Percentiles rank a stretch among this genome's conserved stretches.
Evolutionary conservation across 1,139 yeast species (phyloP).

Genomic region (Yamadazyma conglobata): DNA sequence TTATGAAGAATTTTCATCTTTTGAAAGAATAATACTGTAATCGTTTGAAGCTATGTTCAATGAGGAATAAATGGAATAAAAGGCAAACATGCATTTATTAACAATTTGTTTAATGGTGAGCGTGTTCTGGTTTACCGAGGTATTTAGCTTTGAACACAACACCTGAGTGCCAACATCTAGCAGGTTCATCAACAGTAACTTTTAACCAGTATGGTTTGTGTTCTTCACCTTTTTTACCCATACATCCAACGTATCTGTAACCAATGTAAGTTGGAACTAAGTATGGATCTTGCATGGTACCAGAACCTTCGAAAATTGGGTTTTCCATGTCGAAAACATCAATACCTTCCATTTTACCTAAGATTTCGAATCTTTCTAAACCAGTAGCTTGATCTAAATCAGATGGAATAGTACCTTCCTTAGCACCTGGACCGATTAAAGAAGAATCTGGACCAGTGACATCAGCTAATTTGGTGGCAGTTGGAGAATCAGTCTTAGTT

Average conservation of each 20-base stretch:
- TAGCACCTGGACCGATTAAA: constrained; percentile 89
- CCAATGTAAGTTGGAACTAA: constrained; percentile 87
- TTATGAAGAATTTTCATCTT: no score
- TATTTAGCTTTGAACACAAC: constrained; percentile 86
- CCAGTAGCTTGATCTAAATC: constrained; percentile 97
- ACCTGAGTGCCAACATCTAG: constrained; percentile 99
- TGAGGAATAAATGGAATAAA: neutral
- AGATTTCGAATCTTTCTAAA: constrained; percentile 91
- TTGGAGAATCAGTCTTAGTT: constrained; percentile 42
- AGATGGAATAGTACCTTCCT: constrained; percentile 79
- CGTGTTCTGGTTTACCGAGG: constrained; percentile 77
- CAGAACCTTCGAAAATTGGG: constrained; percentile 81
- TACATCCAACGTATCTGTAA: constrained; percentile 95
- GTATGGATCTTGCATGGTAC: constrained; percentile 86
- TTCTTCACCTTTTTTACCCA: constrained; percentile 87
- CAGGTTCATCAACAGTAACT: constrained; percentile 78
- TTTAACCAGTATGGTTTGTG: constrained; percentile 93
- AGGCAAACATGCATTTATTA: no score
- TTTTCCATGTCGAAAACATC: constrained; percentile 93
- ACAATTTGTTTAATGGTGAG: constrained; percentile 37
- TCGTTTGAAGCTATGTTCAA: no score
- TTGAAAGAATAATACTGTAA: no score
- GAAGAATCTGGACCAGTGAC: constrained; percentile 72
- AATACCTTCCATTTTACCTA: constrained; percentile 94
- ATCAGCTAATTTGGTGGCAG: constrained; percentile 69